These are phyloP conservation scores for Suillus subaureus DNA, from an alignment of 768 basidiomycete genomes.

Conservation along the genomic window DNA sequence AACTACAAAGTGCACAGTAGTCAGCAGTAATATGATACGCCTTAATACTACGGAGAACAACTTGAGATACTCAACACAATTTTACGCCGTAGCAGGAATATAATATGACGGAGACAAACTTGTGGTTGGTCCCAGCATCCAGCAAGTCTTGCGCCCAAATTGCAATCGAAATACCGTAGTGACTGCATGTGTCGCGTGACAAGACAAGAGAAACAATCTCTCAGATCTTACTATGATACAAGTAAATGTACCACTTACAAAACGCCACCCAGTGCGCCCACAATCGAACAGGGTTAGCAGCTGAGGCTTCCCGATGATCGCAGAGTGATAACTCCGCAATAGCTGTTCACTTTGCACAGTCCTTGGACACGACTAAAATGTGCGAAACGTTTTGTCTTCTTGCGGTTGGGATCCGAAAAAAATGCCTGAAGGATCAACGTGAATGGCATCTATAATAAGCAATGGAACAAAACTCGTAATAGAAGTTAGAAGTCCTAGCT, in stretches of 20 bases:
- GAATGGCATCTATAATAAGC: not conserved
- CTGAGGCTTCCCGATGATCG: not conserved
- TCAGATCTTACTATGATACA: not conserved
- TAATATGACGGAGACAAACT: not conserved
- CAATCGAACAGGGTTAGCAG: not conserved
- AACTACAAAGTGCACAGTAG: not conserved
- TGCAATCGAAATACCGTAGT: not conserved
- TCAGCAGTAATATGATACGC: not conserved
- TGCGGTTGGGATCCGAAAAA: slow-evolving; percentile 1
- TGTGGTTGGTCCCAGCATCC: not conserved
- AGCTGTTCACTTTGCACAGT: not conserved
- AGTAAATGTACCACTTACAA: not conserved
- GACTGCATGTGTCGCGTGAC: not conserved
- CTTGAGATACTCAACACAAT: not conserved
- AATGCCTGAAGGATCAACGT: not conserved
- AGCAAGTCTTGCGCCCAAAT: not conserved
- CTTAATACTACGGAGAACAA: not conserved
- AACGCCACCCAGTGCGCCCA: not conserved
- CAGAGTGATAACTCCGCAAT: not conserved
- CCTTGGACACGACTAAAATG: not conserved
- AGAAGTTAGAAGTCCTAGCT: not conserved
- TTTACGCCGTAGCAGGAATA: not conserved
- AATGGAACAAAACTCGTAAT: slow-evolving; percentile 4
- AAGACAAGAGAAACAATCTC: not conserved
- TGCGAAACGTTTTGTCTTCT: not conserved